Base-by-base conservation (phyloP, 257 asterid species). In the Agastache rugosa region DNA sequence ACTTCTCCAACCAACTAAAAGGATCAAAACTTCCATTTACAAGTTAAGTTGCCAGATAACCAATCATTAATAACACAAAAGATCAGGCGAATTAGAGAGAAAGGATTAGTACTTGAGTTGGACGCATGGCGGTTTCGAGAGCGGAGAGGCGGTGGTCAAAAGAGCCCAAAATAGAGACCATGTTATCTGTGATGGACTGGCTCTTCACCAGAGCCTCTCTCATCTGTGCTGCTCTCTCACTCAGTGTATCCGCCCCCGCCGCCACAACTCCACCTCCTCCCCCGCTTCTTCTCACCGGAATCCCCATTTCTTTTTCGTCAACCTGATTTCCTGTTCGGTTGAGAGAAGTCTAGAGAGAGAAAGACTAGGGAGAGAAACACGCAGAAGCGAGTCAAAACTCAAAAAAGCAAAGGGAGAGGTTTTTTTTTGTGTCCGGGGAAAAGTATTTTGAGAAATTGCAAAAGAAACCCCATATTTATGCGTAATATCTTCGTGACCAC, bases 41-140 rank as follows among this genome's bases (percentile, higher is more conserved):
- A 69, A 48, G 51, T 35, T 69, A 41, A 63, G 35, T 55, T 29
- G 56, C 76, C 72, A 71, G 58, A 77, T 59, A 12, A 27, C 37
- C 75, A 44, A 54, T 27, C 54, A 22, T 29, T 73, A 27, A 37
- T 8, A 25, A 42, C 70, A 72, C 25, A 2, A 54, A 53, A 48
- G 11, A 51, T 35, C 68, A 47, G 31, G 31, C n/a, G 60, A 47
- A 25, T 15, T 4, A 15, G 59, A 29, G 67, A 48, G 68, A 27
- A 67, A 17, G 7, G 37, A 67, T 31, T 4, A 4, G 15, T 77
- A 84, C 94, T 77, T 88, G 94, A 8, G 94, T 88, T 8, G 94
- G 94, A 44, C 94, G 87, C 94, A 88, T 88, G 78, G 94, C 94
- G 75, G 88, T 84, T 78, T 88, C 91, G 19, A 88, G 90, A 35